These are phyloP conservation scores for Wickerhamomyces queroliae DNA, from an alignment of 805 yeast genomes.

Conservation along the genomic window DNA sequence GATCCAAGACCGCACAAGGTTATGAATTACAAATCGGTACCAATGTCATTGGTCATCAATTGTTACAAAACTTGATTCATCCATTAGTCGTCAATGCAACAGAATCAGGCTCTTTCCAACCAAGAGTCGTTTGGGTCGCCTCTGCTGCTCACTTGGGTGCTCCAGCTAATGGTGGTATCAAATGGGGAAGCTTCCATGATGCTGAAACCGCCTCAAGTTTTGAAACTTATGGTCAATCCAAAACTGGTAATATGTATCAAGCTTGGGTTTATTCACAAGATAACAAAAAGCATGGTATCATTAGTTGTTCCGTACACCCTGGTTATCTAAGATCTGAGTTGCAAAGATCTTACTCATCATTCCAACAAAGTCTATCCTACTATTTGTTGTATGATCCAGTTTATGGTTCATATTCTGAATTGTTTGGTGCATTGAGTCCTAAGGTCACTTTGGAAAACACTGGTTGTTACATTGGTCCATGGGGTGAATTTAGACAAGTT, in stretches of 20 bases:
- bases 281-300: slow-evolving; percentile 27
- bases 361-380: not conserved
- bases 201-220: slow-evolving; percentile 5
- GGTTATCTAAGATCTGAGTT: slow-evolving; percentile 33
- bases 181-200: slow-evolving; percentile 25
- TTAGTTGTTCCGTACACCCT: slow-evolving; percentile 34
- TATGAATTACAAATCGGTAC: slow-evolving; percentile 40
- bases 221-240: slow-evolving; percentile 32
- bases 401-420: slow-evolving; percentile 40
- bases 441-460: slow-evolving; percentile 25
- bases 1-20: slow-evolving; percentile 35
- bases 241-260: slow-evolving; percentile 34
- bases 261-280: slow-evolving; percentile 29
- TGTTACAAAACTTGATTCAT: slow-evolving; percentile 33
- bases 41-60: slow-evolving; percentile 40
- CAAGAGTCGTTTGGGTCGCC: slow-evolving; percentile 41
- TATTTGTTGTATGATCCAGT: slow-evolving; percentile 4
- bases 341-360: slow-evolving; percentile 18
- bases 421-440: slow-evolving; percentile 37
- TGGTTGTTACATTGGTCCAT: slow-evolving; percentile 34
- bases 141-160: slow-evolving; percentile 32
- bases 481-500: slow-evolving; percentile 32
- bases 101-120: slow-evolving; percentile 18
- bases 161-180: slow-evolving; percentile 26
- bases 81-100: slow-evolving; percentile 32